Conservation (phyloP, 805 yeast genomes). For the Hanseniaspora occidentalis region DNA sequence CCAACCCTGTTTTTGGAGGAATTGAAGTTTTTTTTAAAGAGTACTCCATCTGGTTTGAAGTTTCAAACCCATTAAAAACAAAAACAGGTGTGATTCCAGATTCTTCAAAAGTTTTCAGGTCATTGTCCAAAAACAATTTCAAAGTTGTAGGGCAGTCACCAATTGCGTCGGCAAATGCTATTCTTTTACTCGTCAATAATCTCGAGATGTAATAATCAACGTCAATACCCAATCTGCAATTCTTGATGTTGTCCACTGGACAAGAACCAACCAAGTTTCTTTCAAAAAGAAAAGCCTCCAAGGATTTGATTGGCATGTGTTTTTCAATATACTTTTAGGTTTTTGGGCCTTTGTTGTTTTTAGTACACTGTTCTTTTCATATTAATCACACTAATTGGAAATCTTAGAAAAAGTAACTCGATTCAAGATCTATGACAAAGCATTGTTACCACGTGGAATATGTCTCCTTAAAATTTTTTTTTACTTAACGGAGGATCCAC, state of each 20-base stretch:
- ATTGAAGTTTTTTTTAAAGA: constrained; percentile 14
- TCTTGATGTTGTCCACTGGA: constrained; percentile 51
- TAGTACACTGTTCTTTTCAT: too few species aligned
- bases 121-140: constrained; percentile 42
- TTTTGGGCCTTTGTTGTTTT: not conserved
- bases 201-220: constrained; percentile 66
- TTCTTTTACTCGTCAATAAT: constrained; percentile 47
- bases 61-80: constrained; percentile 58
- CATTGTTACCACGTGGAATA: too few species aligned
- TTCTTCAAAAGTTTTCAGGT: constrained; percentile 46
- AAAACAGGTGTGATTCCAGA: constrained; percentile 65
- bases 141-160: constrained; percentile 72
- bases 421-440: too few species aligned
- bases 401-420: too few species aligned
- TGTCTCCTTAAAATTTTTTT: too few species aligned
- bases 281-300: constrained; percentile 60
- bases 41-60: constrained; percentile 22
- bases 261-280: constrained; percentile 46
- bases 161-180: constrained; percentile 58
- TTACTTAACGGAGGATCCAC: too few species aligned
- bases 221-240: constrained; percentile 71
- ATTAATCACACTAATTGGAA: too few species aligned
- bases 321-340: not conserved
- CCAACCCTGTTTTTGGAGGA: constrained; percentile 23
- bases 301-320: constrained; percentile 36